Evolutionary conservation across 179 eudicot species (phyloP).

Genomic region (Nepenthes alata): DNA sequence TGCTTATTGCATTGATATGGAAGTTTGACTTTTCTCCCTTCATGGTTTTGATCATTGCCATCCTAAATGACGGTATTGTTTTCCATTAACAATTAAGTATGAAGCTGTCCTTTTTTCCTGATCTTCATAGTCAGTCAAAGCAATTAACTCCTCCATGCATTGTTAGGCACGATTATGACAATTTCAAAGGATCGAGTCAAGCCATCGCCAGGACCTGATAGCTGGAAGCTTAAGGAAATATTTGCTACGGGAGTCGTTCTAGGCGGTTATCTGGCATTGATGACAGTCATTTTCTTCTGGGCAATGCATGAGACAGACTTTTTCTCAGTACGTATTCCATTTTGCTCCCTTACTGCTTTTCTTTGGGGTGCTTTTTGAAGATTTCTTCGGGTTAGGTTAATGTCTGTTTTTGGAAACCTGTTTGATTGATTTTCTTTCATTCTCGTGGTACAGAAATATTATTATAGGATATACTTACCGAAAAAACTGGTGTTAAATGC

Average conservation of each 20-base stretch:
- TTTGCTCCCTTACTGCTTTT: neutral
- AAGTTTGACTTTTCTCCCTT: constrained; percentile 72
- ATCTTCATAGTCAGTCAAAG: neutral
- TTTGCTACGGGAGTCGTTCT: constrained; percentile 70
- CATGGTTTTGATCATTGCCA: constrained; percentile 81
- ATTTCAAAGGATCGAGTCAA: constrained; percentile 80
- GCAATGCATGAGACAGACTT: constrained; percentile 53
- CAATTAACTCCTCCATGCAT: neutral
- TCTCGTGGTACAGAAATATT: neutral
- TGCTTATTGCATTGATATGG: constrained; percentile 80
- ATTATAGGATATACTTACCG: neutral
- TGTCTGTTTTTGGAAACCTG: neutral
- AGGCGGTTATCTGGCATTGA: constrained; percentile 61
- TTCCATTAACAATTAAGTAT: neutral
- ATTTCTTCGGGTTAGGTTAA: neutral
- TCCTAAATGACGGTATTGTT: constrained; percentile 54
- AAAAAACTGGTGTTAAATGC: neutral
- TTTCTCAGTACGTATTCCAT: constrained; percentile 33
- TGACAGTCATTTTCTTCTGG: constrained; percentile 80
- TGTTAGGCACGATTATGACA: constrained; percentile 69
- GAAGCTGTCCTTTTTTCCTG: neutral
- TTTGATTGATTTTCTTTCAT: neutral
- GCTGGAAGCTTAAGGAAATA: constrained; percentile 73
- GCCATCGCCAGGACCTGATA: constrained; percentile 71
- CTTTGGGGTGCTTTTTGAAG: neutral